Percentiles rank a stretch among this genome's conserved stretches.
Evolutionary conservation across 2,329 filamentous ascomycete species (phyloP).

Genomic region (Pestalotiopsis fici): DNA sequence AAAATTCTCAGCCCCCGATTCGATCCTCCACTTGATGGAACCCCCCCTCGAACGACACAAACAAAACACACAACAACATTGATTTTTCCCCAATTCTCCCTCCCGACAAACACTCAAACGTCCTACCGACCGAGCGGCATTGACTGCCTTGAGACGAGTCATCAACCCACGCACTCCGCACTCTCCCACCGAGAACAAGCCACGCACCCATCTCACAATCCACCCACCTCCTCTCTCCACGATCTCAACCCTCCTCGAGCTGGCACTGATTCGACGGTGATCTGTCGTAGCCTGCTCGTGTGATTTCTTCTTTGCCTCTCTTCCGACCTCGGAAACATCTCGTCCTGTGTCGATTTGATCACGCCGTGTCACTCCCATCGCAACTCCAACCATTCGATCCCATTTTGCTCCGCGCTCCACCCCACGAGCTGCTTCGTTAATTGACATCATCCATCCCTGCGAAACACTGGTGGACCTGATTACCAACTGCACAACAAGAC

Average conservation of each 20-base stretch:
- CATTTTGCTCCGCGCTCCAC: not conserved
- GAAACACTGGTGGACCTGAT: not conserved
- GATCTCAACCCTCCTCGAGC: not conserved
- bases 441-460: not conserved
- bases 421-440: not conserved
- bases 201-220: not conserved
- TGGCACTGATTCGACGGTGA: slow-evolving; percentile 7
- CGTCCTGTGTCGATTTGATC: not conserved
- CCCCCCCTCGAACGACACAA: not conserved
- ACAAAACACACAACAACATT: not conserved
- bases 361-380: not conserved
- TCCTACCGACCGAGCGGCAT: not conserved
- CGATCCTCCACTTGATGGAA: not conserved
- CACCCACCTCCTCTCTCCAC: not conserved
- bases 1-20: slow-evolving; percentile 1
- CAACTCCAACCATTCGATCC: not conserved
- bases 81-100: not conserved
- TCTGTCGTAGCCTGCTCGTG: slow-evolving; percentile 9
- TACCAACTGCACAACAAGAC: not conserved
- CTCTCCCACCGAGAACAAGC: not conserved
- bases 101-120: not conserved
- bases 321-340: not conserved
- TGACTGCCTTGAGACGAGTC: not conserved
- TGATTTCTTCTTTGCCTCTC: not conserved
- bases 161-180: not conserved